phyloP scores from a whole-genome alignment of 2,329 filamentous ascomycete species.

The Aspergillus caelatus region DNA sequence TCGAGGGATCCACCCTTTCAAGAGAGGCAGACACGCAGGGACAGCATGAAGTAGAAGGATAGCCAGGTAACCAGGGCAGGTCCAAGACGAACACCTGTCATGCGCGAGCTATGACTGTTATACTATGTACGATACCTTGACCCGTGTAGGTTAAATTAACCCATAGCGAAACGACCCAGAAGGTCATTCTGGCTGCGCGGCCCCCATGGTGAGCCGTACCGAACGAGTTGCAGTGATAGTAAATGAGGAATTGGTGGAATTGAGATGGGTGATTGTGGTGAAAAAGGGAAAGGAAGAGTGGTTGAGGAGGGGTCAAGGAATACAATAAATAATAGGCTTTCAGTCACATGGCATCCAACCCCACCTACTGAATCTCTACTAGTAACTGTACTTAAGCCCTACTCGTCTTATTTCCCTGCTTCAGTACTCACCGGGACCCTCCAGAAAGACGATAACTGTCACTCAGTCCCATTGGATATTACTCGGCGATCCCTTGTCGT shows the following conservation, averaged over 20 bases:
- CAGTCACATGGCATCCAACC: not conserved
- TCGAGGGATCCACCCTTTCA: not conserved
- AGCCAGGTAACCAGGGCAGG: conserved; percentile 6
- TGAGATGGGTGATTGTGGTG: not conserved
- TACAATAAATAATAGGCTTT: conserved; percentile 19
- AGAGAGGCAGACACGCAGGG: conserved; percentile 6
- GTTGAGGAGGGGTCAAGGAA: conserved; percentile 16
- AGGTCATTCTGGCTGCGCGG: conserved; percentile 25
- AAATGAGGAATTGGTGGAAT: conserved; percentile 7
- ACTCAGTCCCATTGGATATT: conserved; percentile 11
- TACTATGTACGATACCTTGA: conserved; percentile 49
- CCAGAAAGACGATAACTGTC: conserved; percentile 9
- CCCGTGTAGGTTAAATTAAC: conserved; percentile 28
- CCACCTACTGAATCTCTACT: not conserved
- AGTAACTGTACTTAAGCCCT: too few species aligned
- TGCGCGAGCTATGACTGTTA: conserved; percentile 43
- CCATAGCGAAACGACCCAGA: conserved; percentile 31
- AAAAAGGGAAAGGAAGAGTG: not conserved
- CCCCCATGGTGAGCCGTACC: conserved; percentile 38
- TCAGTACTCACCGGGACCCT: conserved; percentile 12
- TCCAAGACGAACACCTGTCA: conserved; percentile 47
- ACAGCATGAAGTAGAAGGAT: conserved; percentile 6
- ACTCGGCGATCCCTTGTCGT: not conserved
- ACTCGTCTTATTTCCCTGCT: too few species aligned
- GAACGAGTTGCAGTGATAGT: conserved; percentile 15